Base-by-base conservation (phyloP, 208 protist genomes). In the Leptomonas pyrrhocoris region DNA sequence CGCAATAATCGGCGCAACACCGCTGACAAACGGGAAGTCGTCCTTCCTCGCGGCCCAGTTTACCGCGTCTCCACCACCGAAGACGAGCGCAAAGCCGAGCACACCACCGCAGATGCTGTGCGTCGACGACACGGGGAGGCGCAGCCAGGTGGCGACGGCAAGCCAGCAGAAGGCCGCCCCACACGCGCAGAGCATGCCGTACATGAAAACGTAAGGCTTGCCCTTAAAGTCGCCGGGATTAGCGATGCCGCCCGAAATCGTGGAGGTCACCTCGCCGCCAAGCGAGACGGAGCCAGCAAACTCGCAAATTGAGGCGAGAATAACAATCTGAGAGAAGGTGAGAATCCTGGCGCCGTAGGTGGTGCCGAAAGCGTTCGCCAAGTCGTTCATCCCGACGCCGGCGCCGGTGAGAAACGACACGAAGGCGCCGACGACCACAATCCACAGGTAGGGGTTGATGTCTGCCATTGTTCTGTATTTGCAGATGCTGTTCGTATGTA, bases 361-460 rank as follows among this genome's bases (percentile, higher is more conserved):
- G 13, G 94, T 96, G 16, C 85, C 94, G 74, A 98, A 96, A 59
- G 92, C 86, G 69, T 98, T 98, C 57, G 81, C 88, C 21, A 98
- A 81, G 73, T 98, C 94, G 56, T 98, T 98, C 75, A 93, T 93
- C 16, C 92, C 94, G 11, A 95, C 86, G 54, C 89, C 89, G 23
- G 79, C 79, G 30, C 84, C 88, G 11, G 77, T 87, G 38, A 94
- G 66, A 69, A 97, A 94, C 2, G 87, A 73, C 5, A 94, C 65
- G 27, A 97, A 87, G 58, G 78, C 79, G 49, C 86, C 84, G 23
- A 93, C 73, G 21, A 94, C 56, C 13, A 81, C 72, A 42, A 96
- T 94, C 89, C 92, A 96, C 38, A 93, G 51, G 57, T 81, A 93
- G 1, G 88, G 84, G 58, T 76, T 21, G 11, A 64, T 42, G 4